Percentiles rank a stretch among this genome's conserved stretches.
These are phyloP conservation scores for Asterochloris erici DNA, from an alignment of 139 green algal species.

Conservation along the genomic window DNA sequence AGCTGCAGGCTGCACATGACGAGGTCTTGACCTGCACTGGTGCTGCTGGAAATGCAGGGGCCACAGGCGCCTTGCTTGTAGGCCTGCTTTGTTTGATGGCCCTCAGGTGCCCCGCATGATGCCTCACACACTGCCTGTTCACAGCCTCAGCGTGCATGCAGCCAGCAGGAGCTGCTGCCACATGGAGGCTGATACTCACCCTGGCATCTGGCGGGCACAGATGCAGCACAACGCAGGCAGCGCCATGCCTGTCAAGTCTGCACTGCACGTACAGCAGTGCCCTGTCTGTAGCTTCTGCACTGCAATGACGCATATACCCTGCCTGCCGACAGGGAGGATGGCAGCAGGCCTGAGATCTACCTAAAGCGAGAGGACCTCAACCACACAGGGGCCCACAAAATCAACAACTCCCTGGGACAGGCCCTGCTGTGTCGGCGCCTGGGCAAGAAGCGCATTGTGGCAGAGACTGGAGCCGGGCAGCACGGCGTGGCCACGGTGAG, in stretches of 20 bases:
- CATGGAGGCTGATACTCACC: neutral
- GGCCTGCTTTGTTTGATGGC: no score
- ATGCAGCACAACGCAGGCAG: neutral
- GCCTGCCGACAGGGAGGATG: slow-evolving; percentile 41
- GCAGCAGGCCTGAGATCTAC: slow-evolving; percentile 83
- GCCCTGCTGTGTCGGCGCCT: slow-evolving; percentile 89
- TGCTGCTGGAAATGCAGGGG: no score
- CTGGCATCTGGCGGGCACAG: neutral
- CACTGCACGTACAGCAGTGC: neutral
- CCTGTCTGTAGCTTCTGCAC: neutral
- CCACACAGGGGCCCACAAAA: slow-evolving; percentile 99
- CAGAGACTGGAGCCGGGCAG: slow-evolving; percentile 97
- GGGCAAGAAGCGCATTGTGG: slow-evolving; percentile 97
- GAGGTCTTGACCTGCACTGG: no score
- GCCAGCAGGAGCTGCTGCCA: no score
- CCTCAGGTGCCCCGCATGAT: no score
- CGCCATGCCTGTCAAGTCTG: neutral
- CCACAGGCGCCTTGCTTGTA: no score
- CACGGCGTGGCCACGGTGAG: slow-evolving; percentile 95
- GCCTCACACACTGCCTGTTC: neutral
- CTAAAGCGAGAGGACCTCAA: slow-evolving; percentile 99
- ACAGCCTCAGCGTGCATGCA: neutral
- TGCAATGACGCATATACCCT: neutral
- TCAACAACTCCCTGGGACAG: slow-evolving; percentile 99
- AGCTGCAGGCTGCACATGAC: no score